Percentiles rank a stretch among this genome's conserved stretches.
phyloP scores from a whole-genome alignment of 176 grass and related monocot genomes.

The Musa schizocarpa region DNA sequence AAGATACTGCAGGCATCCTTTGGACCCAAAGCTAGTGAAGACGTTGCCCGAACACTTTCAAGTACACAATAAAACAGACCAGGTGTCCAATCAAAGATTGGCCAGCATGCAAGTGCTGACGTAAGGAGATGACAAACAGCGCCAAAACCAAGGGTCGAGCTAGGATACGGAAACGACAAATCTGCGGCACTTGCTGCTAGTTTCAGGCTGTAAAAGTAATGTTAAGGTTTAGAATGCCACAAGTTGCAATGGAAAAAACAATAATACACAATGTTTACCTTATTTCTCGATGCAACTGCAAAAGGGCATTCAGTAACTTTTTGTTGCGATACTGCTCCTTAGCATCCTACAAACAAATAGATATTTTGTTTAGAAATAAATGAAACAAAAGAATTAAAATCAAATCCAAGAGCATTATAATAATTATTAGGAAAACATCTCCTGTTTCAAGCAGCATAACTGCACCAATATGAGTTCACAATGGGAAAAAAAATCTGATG shows the following conservation, averaged over 20 bases:
- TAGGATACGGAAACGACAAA: slow-evolving; percentile 70
- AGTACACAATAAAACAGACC: slow-evolving; percentile 86
- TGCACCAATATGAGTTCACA: no score
- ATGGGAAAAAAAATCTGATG: no score
- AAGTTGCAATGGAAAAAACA: slow-evolving; percentile 12
- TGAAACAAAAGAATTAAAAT: background rate
- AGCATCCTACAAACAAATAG: slow-evolving; percentile 47
- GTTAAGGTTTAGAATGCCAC: slow-evolving; percentile 14
- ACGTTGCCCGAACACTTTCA: slow-evolving; percentile 65
- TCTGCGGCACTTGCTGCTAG: slow-evolving; percentile 81
- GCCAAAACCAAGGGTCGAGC: slow-evolving; percentile 61
- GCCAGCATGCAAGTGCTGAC: slow-evolving; percentile 87
- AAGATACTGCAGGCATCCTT: slow-evolving; percentile 93
- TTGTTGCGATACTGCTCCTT: slow-evolving; percentile 97
- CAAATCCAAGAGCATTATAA: background rate
- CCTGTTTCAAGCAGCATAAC: no score
- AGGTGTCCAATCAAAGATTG: slow-evolving; percentile 79
- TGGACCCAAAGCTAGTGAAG: slow-evolving; percentile 60
- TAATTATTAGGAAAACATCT: background rate
- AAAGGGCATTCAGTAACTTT: slow-evolving; percentile 80
- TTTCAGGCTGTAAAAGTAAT: slow-evolving; percentile 51
- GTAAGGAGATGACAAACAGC: slow-evolving; percentile 93
- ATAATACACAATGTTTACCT: slow-evolving; percentile 41
- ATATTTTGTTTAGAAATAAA: background rate
- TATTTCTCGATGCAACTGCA: slow-evolving; percentile 85